Evolutionary conservation across 1,284 basidiomycete genomes (phyloP).

Genomic region (Kwoniella shivajii): DNA sequence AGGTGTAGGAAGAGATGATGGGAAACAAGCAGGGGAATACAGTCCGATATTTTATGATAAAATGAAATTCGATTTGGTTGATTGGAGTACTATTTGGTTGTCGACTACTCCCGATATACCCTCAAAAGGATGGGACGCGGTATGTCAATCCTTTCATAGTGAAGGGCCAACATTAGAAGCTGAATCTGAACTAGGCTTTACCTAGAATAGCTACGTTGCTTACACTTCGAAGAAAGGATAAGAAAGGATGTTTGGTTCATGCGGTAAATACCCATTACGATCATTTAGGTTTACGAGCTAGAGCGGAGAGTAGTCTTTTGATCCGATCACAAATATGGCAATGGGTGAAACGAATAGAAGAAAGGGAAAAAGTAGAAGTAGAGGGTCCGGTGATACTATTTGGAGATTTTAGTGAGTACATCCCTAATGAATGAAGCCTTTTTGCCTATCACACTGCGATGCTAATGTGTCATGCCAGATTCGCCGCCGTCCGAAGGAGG

Average conservation of each 20-base stretch:
- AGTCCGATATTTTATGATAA: constrained; percentile 66
- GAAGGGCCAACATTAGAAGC: not conserved
- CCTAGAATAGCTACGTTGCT: constrained; percentile 50
- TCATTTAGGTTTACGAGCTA: constrained; percentile 38
- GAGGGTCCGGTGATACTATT: constrained; percentile 31
- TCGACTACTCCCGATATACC: constrained; percentile 40
- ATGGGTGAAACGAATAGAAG: constrained; percentile 36
- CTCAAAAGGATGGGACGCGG: constrained; percentile 52
- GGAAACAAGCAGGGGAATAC: constrained; percentile 63
- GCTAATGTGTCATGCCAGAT: constrained; percentile 28
- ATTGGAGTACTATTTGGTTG: constrained; percentile 49
- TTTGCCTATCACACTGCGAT: not conserved
- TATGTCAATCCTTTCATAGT: constrained; percentile 32
- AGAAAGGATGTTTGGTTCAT: constrained; percentile 32
- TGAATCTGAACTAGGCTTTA: constrained; percentile 25
- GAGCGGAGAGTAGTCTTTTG: constrained; percentile 43
- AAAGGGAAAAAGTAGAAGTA: constrained; percentile 4
- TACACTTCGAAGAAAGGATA: constrained; percentile 23
- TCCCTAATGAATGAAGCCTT: not conserved
- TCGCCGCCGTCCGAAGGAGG: constrained; percentile 48
- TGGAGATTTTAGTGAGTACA: constrained; percentile 50
- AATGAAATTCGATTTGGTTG: constrained; percentile 36
- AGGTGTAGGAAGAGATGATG: constrained; percentile 68
- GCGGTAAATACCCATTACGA: constrained; percentile 54
- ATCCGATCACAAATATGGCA: constrained; percentile 37